Conservation (phyloP, 2,329 filamentous ascomycete species). For the Myotisia sp. region DNA sequence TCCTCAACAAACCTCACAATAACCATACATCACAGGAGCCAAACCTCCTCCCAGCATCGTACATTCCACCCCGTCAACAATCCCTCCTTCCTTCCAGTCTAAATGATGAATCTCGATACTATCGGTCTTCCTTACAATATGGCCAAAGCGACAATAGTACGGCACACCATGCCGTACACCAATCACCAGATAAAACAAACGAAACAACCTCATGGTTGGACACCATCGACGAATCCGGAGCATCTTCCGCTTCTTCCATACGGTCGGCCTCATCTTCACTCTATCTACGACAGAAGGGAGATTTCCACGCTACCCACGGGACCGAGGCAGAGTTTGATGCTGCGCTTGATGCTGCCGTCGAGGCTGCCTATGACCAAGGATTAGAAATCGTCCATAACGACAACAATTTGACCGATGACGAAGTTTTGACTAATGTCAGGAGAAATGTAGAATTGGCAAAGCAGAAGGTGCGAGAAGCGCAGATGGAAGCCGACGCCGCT, state of each 20-base stretch:
- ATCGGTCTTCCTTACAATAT: neutral
- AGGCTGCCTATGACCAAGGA: constrained; percentile 87
- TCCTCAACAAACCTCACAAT: constrained; percentile 29
- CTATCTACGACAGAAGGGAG: constrained; percentile 51
- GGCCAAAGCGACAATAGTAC: neutral
- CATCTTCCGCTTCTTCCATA: constrained; percentile 62
- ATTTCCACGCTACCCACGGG: constrained; percentile 43
- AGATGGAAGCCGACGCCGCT: constrained; percentile 52
- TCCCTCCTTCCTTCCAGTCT: constrained; percentile 25
- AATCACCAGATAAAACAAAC: constrained; percentile 47
- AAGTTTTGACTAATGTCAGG: constrained; percentile 34
- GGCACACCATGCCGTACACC: neutral
- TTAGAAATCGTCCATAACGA: constrained; percentile 48
- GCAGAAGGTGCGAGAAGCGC: constrained; percentile 58
- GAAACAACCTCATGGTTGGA: constrained; percentile 89
- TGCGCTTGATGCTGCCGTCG: constrained; percentile 84
- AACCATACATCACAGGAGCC: constrained; percentile 16
- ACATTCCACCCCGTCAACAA: constrained; percentile 23
- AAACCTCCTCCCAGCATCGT: constrained; percentile 17
- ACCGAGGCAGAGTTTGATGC: constrained; percentile 89
- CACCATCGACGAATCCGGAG: constrained; percentile 79
- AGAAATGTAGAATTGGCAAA: constrained; percentile 61
- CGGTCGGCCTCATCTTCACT: constrained; percentile 66
- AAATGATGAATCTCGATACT: constrained; percentile 14
- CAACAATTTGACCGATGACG: constrained; percentile 5